phyloP scores from a whole-genome alignment of 768 basidiomycete species.

The Termitomyces sp. region DNA sequence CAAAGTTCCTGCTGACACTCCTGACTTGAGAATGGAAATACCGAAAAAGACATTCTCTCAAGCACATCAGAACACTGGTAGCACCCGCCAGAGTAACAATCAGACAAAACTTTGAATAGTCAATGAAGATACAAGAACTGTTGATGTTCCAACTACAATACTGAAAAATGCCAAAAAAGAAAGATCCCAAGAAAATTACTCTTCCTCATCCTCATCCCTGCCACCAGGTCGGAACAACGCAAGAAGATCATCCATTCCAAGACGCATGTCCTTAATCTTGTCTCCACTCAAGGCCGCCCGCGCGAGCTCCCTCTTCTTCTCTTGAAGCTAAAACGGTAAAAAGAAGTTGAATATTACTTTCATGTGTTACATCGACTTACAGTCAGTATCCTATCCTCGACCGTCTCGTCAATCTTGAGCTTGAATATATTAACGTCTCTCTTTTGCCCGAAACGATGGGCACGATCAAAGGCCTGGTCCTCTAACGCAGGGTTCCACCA shows the following conservation, averaged over 20 bases:
- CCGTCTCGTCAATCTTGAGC: constrained; percentile 79
- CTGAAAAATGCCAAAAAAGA: not conserved
- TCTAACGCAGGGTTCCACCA: constrained; percentile 96
- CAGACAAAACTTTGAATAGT: not conserved
- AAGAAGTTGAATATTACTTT: not conserved
- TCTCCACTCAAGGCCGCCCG: constrained; percentile 83
- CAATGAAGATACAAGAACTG: not conserved
- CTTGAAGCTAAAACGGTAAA: constrained; percentile 67
- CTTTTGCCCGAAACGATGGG: constrained; percentile 86
- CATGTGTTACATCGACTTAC: constrained; percentile 27
- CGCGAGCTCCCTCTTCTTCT: constrained; percentile 83
- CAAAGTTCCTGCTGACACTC: too few relatives aligned
- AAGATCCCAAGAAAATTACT: not conserved
- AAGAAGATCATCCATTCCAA: constrained; percentile 83
- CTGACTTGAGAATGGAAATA: too few relatives aligned
- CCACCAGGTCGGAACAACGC: constrained; percentile 64
- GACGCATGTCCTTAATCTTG: constrained; percentile 78
- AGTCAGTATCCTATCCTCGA: constrained; percentile 80
- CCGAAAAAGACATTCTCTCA: too few relatives aligned
- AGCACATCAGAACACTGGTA: too few relatives aligned
- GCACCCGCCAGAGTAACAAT: too few relatives aligned
- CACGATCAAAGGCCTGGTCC: constrained; percentile 93
- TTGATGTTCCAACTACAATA: not conserved
- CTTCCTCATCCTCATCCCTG: constrained; percentile 41
- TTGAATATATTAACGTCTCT: constrained; percentile 86